Evolutionary conservation across 2,329 filamentous ascomycete species (phyloP), one percentile per base, ranked within the genome.

Genomic region (Botrytis paeoniae): DNA sequence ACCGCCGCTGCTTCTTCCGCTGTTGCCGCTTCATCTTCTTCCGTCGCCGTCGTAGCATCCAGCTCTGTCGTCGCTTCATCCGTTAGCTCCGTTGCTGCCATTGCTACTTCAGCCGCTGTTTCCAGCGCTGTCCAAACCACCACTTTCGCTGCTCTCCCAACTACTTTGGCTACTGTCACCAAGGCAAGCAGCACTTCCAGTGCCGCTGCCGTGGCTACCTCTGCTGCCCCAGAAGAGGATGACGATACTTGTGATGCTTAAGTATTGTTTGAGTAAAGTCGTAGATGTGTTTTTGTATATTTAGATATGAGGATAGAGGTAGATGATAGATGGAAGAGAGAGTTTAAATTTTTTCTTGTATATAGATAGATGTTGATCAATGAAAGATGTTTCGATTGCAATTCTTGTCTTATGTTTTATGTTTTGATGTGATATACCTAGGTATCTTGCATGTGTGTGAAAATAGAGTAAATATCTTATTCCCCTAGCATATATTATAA

Each of bases 211-310:
- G 45, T 51, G 18, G 39, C 43, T 25, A 43, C 70, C n/a, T 29
- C 48, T 48, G 43, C 63, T 16, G 29, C 70, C 0, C 7, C 41
- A n/a, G 70, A 10, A 20, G 70, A 39, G 2, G 62, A 60, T 68
- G 61, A 66, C 22, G 63, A 72, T 29, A 20, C 63, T 41, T 72
- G 70, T n/a, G 70, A 62, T 32, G 63, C 63, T 32, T 72, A 69
- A 69, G 41, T 20, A 9, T 6, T 54, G 16, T 25, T 14, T 16
- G 37, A 4, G 25, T 2, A 22, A 2, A 29, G 29, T 6, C 5
- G 1, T 29, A 29, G 16, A 43, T 35, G 4, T 25, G 22, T 35
- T 22, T 48, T 37, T 63, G 62, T 37, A 25, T n/a, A 25, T 48
- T 35, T 48, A 32, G 29, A 45, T 20, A 32, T 7, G 60, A 2